Evolutionary conservation across 2,329 filamentous ascomycete species (phyloP).

Genomic region (Diaporthe sp.): DNA sequence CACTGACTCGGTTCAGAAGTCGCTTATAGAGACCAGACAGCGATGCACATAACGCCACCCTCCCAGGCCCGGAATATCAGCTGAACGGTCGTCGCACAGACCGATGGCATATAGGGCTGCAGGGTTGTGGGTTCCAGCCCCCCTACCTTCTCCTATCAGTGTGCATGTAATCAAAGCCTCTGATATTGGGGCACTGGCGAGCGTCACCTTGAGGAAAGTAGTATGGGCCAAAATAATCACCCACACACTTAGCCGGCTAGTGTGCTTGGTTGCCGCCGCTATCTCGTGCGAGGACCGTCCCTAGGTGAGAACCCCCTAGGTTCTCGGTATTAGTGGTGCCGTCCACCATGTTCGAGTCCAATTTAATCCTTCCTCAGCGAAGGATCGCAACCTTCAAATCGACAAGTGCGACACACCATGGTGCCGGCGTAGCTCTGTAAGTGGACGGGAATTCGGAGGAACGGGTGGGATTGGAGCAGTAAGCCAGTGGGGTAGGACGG

Average conservation of each 20-base stretch:
- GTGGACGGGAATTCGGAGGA: conserved; percentile 16
- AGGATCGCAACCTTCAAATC: conserved; percentile 27
- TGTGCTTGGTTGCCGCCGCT: not conserved
- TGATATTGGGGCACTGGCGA: not conserved
- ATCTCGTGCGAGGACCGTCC: conserved; percentile 11
- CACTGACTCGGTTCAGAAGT: conserved; percentile 19
- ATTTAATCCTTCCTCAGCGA: conserved; percentile 19
- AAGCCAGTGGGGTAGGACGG: conserved; percentile 26
- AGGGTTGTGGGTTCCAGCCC: not conserved
- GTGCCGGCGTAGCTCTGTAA: conserved; percentile 1
- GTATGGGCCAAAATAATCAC: not conserved
- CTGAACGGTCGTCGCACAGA: conserved; percentile 29
- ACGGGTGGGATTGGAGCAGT: not conserved
- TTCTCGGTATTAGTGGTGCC: not conserved
- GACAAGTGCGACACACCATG: conserved; percentile 8
- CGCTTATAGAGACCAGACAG: not conserved
- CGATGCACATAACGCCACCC: not conserved
- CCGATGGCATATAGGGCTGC: conserved; percentile 31
- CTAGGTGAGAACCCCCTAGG: conserved; percentile 7
- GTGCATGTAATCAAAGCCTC: not conserved
- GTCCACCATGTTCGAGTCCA: conserved; percentile 19
- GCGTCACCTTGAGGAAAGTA: not conserved
- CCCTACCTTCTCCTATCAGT: conserved; percentile 2
- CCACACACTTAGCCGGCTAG: not conserved
- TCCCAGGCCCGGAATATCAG: conserved; percentile 17